Evolutionary conservation across 805 yeast genomes (phyloP).

Genomic region (Ogataea degrootiae): DNA sequence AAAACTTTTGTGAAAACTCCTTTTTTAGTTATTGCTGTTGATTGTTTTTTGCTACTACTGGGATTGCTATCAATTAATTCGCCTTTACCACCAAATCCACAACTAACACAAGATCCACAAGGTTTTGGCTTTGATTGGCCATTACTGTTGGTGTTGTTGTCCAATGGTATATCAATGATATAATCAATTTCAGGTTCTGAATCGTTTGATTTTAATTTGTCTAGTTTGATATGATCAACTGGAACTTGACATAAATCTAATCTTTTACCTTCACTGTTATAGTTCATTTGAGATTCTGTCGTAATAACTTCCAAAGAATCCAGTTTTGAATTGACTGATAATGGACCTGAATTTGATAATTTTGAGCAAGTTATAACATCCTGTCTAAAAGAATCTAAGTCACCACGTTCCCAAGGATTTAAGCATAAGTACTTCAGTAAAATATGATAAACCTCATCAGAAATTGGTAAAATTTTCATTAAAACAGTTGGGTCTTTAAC

Average conservation of each 20-base stretch:
- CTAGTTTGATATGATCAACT: constrained; percentile 30
- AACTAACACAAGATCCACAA: constrained; percentile 25
- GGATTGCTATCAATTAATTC: neutral
- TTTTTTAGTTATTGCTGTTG: neutral
- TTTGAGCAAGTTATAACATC: constrained; percentile 31
- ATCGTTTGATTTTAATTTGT: constrained; percentile 26
- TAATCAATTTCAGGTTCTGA: constrained; percentile 26
- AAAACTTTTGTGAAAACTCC: constrained; percentile 13
- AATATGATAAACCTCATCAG: constrained; percentile 53
- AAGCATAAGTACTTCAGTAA: constrained; percentile 39
- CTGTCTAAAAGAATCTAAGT: constrained; percentile 35
- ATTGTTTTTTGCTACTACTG: neutral
- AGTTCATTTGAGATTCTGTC: constrained; percentile 22
- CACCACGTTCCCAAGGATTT: constrained; percentile 45
- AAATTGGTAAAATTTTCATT: constrained; percentile 66
- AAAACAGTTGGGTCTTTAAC: constrained; percentile 51
- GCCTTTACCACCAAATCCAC: constrained; percentile 23
- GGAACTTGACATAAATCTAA: constrained; percentile 30
- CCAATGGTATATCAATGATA: constrained; percentile 22
- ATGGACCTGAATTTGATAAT: constrained; percentile 31
- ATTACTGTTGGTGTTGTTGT: constrained; percentile 1
- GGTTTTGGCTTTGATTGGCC: constrained; percentile 9
- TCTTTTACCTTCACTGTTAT: constrained; percentile 1
- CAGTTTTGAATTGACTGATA: constrained; percentile 26
- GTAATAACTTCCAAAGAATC: constrained; percentile 23